A percentile compares a stretch with the other conserved stretches of the same genome.
phyloP scores from a whole-genome alignment of 1,284 basidiomycete genomes.

The Phlebopus sp. region DNA sequence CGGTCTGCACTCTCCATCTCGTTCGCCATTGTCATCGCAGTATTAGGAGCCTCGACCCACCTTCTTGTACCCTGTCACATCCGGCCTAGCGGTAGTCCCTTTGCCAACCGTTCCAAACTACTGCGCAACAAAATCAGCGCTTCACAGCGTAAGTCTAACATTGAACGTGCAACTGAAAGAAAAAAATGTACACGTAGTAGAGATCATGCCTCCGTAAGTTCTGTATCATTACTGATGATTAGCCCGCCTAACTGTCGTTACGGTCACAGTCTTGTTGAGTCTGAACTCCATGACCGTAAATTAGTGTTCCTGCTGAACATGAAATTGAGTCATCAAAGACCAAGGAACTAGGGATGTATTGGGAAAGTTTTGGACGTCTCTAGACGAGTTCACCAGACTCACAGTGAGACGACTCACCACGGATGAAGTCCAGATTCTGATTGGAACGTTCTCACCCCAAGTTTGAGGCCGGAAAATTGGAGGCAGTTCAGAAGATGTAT shows the following conservation, averaged over 20 bases:
- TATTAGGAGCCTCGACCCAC: constrained; percentile 41
- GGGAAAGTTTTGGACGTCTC: no score
- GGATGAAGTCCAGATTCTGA: constrained; percentile 43
- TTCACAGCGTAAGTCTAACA: constrained; percentile 54
- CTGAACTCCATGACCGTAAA: constrained; percentile 62
- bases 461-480: constrained; percentile 33
- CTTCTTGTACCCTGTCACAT: constrained; percentile 53
- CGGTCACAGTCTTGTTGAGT: constrained; percentile 51
- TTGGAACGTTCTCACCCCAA: constrained; percentile 27
- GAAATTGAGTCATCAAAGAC: constrained; percentile 31
- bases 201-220: constrained; percentile 60
- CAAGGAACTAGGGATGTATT: constrained; percentile 49
- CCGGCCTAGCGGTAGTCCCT: constrained; percentile 48
- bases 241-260: neutral
- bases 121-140: constrained; percentile 58
- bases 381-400: no score
- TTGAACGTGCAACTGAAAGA: no score
- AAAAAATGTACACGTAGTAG: constrained; percentile 54
- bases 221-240: neutral
- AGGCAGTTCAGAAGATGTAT: constrained; percentile 9
- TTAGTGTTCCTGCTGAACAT: constrained; percentile 3
- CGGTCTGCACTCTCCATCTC: no score
- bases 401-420: constrained; percentile 49
- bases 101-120: constrained; percentile 46
- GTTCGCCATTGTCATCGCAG: constrained; percentile 1